These are phyloP conservation scores for Fusarium globosum DNA, from an alignment of 2,329 filamentous ascomycete species.

Conservation along the genomic window DNA sequence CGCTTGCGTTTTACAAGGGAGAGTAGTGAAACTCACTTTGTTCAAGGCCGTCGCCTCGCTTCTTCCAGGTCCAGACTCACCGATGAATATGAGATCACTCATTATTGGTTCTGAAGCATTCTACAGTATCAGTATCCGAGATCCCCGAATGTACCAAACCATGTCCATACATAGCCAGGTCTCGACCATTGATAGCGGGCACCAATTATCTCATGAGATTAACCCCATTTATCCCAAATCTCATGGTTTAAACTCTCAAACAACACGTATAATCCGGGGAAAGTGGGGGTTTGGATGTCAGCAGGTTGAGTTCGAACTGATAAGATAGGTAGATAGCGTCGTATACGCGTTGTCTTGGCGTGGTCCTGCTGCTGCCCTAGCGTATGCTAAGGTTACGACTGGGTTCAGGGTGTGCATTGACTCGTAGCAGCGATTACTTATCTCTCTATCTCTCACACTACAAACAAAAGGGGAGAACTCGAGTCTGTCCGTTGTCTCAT, in stretches of 20 bases:
- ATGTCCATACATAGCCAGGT: background rate
- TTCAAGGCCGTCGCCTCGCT: too few relatives aligned
- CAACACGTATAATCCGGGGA: background rate
- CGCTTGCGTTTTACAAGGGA: background rate
- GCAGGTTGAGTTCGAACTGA: background rate
- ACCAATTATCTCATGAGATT: background rate
- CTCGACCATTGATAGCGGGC: background rate
- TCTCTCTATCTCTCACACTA: background rate
- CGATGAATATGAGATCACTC: background rate
- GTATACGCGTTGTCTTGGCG: background rate
- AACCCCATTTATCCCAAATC: background rate
- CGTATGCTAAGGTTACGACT: background rate
- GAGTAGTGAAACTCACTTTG: too few relatives aligned
- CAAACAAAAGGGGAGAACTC: background rate
- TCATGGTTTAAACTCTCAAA: background rate
- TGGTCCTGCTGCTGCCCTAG: background rate
- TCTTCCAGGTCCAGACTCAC: background rate
- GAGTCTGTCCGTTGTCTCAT: background rate
- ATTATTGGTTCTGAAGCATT: background rate
- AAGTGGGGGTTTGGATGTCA: conserved; percentile 5
- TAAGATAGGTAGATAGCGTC: conserved; percentile 7
- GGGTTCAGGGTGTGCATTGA: background rate
- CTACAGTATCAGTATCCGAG: background rate
- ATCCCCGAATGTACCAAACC: background rate
- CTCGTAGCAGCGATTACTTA: background rate